phyloP scores from a whole-genome alignment of 345 rosid genomes.

The Hevea brasiliensis region DNA sequence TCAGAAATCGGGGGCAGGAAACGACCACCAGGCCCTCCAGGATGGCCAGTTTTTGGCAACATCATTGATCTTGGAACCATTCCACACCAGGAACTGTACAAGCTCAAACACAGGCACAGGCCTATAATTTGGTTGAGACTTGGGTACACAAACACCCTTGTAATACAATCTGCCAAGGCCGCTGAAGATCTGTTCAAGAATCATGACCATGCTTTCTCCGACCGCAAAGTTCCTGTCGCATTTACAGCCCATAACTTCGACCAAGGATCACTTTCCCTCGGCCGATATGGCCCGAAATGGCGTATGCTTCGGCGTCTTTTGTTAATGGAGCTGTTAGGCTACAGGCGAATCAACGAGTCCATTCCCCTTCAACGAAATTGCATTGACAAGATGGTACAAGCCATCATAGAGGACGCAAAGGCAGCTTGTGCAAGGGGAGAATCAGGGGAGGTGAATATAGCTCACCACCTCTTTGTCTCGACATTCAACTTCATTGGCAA shows the following conservation, averaged over 20 bases:
- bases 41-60: conserved; percentile 27
- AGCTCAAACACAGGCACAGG: conserved; percentile 11
- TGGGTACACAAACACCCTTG: conserved; percentile 24
- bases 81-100: conserved; percentile 18
- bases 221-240: not conserved
- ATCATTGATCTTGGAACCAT: conserved; percentile 22
- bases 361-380: not conserved
- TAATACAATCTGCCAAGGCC: conserved; percentile 21
- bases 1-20: not conserved
- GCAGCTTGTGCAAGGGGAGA: too few relatives aligned
- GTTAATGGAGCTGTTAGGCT: conserved; percentile 1
- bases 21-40: conserved; percentile 19
- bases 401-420: conserved; percentile 5
- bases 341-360: conserved; percentile 12
- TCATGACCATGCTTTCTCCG: conserved; percentile 12
- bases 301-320: conserved; percentile 14
- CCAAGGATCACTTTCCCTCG: conserved; percentile 8
- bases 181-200: conserved; percentile 26
- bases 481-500: too few relatives aligned
- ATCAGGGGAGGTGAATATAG: too few relatives aligned
- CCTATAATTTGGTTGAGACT: conserved; percentile 27
- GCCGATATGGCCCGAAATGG: conserved; percentile 20
- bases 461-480: too few relatives aligned
- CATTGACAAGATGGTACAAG: conserved; percentile 5
- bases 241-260: conserved; percentile 12